Percentiles rank a stretch among this genome's conserved stretches.
These are phyloP conservation scores for Yarrowia deformans DNA, from an alignment of 805 yeast species.

Conservation along the genomic window DNA sequence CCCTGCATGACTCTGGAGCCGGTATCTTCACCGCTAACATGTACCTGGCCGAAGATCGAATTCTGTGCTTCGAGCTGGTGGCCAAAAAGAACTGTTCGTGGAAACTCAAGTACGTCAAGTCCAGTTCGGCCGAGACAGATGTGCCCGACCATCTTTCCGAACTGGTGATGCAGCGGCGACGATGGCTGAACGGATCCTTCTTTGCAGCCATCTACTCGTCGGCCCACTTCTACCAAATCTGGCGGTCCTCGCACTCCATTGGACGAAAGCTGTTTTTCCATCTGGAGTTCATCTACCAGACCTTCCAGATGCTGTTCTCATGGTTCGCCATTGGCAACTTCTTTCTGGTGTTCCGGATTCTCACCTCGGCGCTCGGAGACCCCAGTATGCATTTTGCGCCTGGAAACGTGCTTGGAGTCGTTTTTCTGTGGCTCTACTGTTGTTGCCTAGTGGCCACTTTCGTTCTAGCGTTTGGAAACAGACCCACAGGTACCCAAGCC, in stretches of 20 bases:
- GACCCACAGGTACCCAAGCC: constrained; percentile 86
- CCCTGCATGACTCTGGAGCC: constrained; percentile 68
- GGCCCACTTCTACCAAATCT: constrained; percentile 75
- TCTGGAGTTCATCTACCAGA: constrained; percentile 80
- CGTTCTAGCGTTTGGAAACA: constrained; percentile 89
- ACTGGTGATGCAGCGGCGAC: constrained; percentile 86
- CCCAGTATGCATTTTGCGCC: constrained; percentile 67
- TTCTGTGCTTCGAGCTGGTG: constrained; percentile 93
- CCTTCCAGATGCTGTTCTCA: constrained; percentile 75
- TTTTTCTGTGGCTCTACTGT: constrained; percentile 84
- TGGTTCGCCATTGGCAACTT: constrained; percentile 95
- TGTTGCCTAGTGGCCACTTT: constrained; percentile 84
- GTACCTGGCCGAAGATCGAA: constrained; percentile 97
- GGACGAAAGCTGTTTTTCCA: constrained; percentile 74
- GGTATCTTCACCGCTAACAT: constrained; percentile 93
- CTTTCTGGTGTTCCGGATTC: constrained; percentile 85
- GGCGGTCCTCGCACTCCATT: constrained; percentile 74
- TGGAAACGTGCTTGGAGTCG: constrained; percentile 78
- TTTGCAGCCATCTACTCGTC: constrained; percentile 92
- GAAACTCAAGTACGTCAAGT: constrained; percentile 82
- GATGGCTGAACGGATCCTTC: constrained; percentile 97
- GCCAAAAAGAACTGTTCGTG: constrained; percentile 78
- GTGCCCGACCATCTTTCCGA: constrained; percentile 90
- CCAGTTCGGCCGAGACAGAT: constrained; percentile 93
- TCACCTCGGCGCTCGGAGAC: constrained; percentile 79